A percentile compares a stretch with the other conserved stretches of the same genome.
Evolutionary conservation across 2,329 filamentous ascomycete genomes (phyloP).

Genomic region (Clarireedia sp.): DNA sequence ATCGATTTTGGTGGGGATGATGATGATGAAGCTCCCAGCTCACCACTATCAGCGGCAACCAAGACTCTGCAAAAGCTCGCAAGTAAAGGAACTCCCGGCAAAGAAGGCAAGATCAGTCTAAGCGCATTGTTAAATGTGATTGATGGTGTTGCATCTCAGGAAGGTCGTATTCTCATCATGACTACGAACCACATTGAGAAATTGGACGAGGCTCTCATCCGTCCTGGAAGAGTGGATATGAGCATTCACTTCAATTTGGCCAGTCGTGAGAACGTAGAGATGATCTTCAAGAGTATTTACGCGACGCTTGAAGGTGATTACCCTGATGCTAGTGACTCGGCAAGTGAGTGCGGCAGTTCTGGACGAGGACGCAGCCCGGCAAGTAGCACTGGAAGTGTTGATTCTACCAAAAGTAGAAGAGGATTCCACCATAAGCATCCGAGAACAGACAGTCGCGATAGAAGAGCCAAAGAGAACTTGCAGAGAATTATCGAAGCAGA

Average conservation of each 20-base stretch:
- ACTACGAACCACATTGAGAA: slow-evolving; percentile 59
- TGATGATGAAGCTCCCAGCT: background rate
- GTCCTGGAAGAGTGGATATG: slow-evolving; percentile 56
- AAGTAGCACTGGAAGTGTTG: background rate
- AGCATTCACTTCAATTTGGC: slow-evolving; percentile 43
- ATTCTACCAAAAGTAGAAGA: slow-evolving; percentile 11
- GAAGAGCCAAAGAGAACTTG: background rate
- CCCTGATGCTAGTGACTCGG: background rate
- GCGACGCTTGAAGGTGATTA: slow-evolving; percentile 32
- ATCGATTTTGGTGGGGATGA: slow-evolving; percentile 9
- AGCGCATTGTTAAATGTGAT: slow-evolving; percentile 61
- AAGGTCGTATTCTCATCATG: slow-evolving; percentile 63
- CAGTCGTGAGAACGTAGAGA: slow-evolving; percentile 21
- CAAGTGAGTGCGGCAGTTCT: slow-evolving; percentile 27
- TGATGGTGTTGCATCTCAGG: slow-evolving; percentile 59
- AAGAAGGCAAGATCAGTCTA: slow-evolving; percentile 46
- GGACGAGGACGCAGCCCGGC: slow-evolving; percentile 37
- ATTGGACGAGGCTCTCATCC: slow-evolving; percentile 52
- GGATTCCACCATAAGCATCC: slow-evolving; percentile 11
- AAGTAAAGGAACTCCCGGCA: background rate
- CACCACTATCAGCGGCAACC: background rate
- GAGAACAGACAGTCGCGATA: slow-evolving; percentile 22
- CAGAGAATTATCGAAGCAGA: slow-evolving; percentile 3
- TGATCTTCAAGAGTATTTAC: slow-evolving; percentile 28
- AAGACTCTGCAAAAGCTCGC: background rate